Evolutionary conservation across 306 rosid genomes (phyloP), one percentile per base, ranked within the genome.

Genomic region (Prunus kanzakura): DNA sequence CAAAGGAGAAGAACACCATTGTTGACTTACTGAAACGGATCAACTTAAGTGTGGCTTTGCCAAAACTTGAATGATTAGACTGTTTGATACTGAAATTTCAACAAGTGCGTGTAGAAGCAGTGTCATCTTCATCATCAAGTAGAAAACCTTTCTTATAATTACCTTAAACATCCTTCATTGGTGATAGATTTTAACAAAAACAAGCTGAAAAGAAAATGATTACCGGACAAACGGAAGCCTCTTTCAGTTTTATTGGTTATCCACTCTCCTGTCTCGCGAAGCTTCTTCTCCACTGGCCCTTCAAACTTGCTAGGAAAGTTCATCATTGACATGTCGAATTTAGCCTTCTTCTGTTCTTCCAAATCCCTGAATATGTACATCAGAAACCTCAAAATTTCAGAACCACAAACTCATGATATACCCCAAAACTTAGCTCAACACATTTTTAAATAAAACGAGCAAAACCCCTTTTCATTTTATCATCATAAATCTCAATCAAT

Each of bases 261-360:
- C 97, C 93, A 87, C 83, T 90, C 99, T 79, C 97, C 97, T 0
- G 89, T 79, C 84, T 87, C 84, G 16, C 92, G 87, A 62, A 95
- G 83, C 77, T 75, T 87, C 86, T 88, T 92, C 86, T 88, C 93
- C 74, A 95, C 70, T 3, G 78, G 71, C 38, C 87, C 88, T 84
- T 95, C 97, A 54, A 88, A 84, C 72, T 83, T 83, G 60, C 72
- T 70, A 1, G 84, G 80, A 69, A 87, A 87, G 69, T 76, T 84
- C 88, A 87, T 29, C 74, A 76, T 71, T 30, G 79, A 82, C 87
- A 86, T 55, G 78, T 95, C 98, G 30, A 86, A 78, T 35, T 75
- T 76, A 3, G 86, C 73, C 56, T 85, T 80, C 72, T 72, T 78
- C 47, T 73, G 58, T 45, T 84, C 90, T 19, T 91, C 92, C 69